A percentile compares a stretch with the other conserved stretches of the same genome.
Conservation (phyloP, 345 rosid species). For the Gossypium mustelinum region DNA sequence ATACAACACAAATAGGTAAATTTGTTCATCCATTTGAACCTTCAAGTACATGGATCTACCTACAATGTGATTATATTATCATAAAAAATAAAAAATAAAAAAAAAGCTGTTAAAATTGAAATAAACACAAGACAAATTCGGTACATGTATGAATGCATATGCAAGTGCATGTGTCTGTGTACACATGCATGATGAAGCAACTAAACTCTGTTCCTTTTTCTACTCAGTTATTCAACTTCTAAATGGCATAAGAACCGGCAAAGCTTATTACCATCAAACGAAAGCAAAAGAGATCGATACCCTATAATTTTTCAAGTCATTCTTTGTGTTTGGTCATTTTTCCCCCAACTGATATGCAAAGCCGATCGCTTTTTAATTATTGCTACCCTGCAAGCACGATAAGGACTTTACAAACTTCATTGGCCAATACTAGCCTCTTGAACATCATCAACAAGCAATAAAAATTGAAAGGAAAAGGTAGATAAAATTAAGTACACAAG, state of each 20-base stretch:
- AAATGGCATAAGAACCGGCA: not conserved
- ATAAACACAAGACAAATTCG: not conserved
- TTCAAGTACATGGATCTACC: not conserved
- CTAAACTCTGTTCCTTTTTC: not conserved
- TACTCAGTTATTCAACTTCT: not conserved
- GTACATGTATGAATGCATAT: not conserved
- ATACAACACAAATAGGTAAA: not conserved
- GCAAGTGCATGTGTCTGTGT: too few species aligned
- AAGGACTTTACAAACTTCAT: not conserved
- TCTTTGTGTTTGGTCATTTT: not conserved
- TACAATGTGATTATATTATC: not conserved
- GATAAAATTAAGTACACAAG: not conserved
- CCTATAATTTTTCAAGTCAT: not conserved
- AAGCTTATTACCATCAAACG: not conserved
- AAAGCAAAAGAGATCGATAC: not conserved
- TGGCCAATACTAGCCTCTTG: not conserved
- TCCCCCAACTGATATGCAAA: not conserved
- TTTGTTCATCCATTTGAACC: not conserved
- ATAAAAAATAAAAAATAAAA: not conserved
- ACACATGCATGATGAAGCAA: too few species aligned
- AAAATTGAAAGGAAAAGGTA: not conserved
- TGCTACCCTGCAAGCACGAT: not conserved
- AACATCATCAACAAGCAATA: not conserved
- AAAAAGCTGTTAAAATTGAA: not conserved
- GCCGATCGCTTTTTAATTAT: not conserved